Base-by-base conservation (phyloP, 129 eudicot species). In the Artemisia argyi region DNA sequence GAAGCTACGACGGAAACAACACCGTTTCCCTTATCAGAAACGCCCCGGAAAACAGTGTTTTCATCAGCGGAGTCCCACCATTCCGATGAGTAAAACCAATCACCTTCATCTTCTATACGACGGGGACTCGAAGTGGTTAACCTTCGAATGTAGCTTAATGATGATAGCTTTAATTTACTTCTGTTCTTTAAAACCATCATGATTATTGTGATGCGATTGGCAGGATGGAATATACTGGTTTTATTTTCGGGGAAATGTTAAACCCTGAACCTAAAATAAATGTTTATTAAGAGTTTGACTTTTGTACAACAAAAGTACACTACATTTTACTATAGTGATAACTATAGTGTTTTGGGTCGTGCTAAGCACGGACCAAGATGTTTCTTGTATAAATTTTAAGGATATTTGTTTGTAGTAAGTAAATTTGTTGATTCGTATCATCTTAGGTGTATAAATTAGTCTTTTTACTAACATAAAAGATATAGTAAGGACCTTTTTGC, bases 21-120 rank as follows among this genome's bases (percentile, higher is more conserved):
- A 61, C 98, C 97, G 75, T 93, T 93, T 73, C 96, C 98, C 50
- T 80, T 74, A 30, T 75, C 86, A 7, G 98, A 93, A 61, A 71
- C 30, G 15, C 79, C 69, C 46, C 92, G 91, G 80, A 93, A 85
- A 20, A 90, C 92, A 15, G 78, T 77, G 66, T 78, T 79, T 48
- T 74, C 62, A n/a, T 74, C 73, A 68, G 49, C 80, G 69, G 46
- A 58, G 49, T 63, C 87, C 98, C 98, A 93, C 98, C 98, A 93
- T 75, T 93, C 98, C 5, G 97, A 76, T 15, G 98, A 74, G 77
- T 89, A 93, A 22, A 56, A 48, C 97, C 98, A 89, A 63, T 88
- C 95, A 42, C 97, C 98, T 80, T 89, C 98, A 57, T 93, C 98
- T 48, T 75, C 83, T 9, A 75, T 74, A 30, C 75, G 76, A 48